These are phyloP conservation scores for Candida nanaspora DNA, from an alignment of 805 yeast species.

Conservation along the genomic window DNA sequence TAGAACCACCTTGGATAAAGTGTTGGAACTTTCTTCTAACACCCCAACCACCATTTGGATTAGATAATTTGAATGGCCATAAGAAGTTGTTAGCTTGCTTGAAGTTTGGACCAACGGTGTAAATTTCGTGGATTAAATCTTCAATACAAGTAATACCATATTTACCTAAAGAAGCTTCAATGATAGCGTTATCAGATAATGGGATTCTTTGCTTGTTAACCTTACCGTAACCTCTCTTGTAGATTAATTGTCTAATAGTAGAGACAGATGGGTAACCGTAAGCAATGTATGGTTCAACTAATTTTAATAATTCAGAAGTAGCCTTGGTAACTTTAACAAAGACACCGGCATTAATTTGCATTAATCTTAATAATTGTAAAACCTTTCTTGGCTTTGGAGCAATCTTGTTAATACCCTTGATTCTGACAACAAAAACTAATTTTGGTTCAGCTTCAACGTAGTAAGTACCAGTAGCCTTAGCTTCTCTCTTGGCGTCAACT, in stretches of 20 bases:
- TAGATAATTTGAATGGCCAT: conserved; percentile 96
- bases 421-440: conserved; percentile 93
- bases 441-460: conserved; percentile 93
- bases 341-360: conserved; percentile 92
- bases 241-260: conserved; percentile 84
- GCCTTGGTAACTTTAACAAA: conserved; percentile 95
- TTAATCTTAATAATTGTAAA: conserved; percentile 85
- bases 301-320: conserved; percentile 83
- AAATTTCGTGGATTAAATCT: conserved; percentile 93
- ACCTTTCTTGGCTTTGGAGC: conserved; percentile 99
- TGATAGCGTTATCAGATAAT: conserved; percentile 78
- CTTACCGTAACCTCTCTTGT: conserved; percentile 99
- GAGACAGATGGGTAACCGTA: conserved; percentile 96
- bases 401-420: conserved; percentile 98
- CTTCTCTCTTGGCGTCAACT: conserved; percentile 83
- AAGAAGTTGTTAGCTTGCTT: conserved; percentile 97
- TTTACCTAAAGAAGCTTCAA: conserved; percentile 84
- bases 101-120: conserved; percentile 97
- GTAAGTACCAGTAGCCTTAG: conserved; percentile 90
- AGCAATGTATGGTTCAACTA: conserved; percentile 94
- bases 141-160: conserved; percentile 89
- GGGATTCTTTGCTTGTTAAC: conserved; percentile 93
- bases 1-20: conserved; percentile 96
- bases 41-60: conserved; percentile 98
- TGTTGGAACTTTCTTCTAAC: conserved; percentile 94